Evolutionary conservation across 345 rosid species (phyloP), one percentile per base, ranked within the genome.

Genomic region (Lumnitzera littorea): DNA sequence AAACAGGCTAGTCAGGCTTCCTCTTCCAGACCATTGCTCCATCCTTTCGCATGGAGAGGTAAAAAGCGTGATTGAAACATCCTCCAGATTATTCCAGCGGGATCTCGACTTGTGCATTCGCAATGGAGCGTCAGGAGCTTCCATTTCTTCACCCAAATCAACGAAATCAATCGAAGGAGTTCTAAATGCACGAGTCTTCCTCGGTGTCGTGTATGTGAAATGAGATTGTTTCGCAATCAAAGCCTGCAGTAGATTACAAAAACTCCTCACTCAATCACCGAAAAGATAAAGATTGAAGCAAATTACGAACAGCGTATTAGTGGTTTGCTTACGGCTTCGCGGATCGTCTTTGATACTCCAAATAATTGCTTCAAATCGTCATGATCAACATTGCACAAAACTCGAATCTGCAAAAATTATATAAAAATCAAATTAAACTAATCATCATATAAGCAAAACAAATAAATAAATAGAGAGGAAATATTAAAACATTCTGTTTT

Each of bases 121-220:
- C 48, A 49, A 14, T 5, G 91, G 98, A 5, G 96, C 96, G 1
- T 82, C 72, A 0, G 98, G 97, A 13, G 88, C 67, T 67, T 89
- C 87, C 13, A 77, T 54, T 1, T 77, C 91, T 10, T 67, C 82
- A 0, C 50, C 59, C 15, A 74, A 62, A 51, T 60, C 63, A 15
- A 76, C 62, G 11, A 61, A 58, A 54, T 74, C 79, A 0, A 80
- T 13, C 0, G 84, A 64, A 60, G 43, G 43, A 36, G 53, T 60
- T 64, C 84, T 58, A 62, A 82, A 84, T 13, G 75, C 81, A 13
- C 48, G 78, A 14, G 63, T 70, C 77, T 89, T 92, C 61, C 13
- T 85, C 1, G 96, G 98, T 15, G 96, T 92, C 7, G 64, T 72
- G 53, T 69, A 92, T 1, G 84, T 81, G 36, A 92, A 92, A 71